Evolutionary conservation across 768 basidiomycete genomes (phyloP), one percentile per base, ranked within the genome.

Genomic region (Kwoniella europaea): DNA sequence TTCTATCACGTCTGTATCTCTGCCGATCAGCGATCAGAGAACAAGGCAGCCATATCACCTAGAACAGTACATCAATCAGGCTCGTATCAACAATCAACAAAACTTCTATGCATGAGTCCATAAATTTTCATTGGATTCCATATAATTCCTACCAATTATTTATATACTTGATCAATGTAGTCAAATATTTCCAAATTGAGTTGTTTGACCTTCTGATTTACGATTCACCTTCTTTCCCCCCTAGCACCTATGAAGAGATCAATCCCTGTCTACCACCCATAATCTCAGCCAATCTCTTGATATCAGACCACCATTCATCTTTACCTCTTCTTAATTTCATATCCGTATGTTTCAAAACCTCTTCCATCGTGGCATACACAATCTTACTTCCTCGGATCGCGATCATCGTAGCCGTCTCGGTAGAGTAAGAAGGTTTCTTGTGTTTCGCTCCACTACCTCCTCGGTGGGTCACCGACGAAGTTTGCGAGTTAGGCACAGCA

Each of bases 291-390:
- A 97, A 83, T 20, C 87, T 86, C 80, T 89, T 90, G 64, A 90
- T 84, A 13, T 84, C 86, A 18, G 83, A 84, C 95, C 95, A 98
- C 92, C 93, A 94, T 63, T 86, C 84, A 29, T 85, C 83, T 81
- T 89, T 91, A 0, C 93, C 94, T 70, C 94, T 84, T 70, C 96
- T 87, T 82, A 94, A 89, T 86, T 88, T 89, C 91, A 96, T 92
- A 84, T 99, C 95, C 24, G 96, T 92, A 59, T 93, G 90, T 69
- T 86, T 85, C 65, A 91, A 86, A 88, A 98, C 92, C 76, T 92
- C 92, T 71, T 87, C 86, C 71, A 95, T 92, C 0, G 91, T 88
- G 1, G 94, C 91, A 89, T 93, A 93, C 73, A 89, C 86, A 73
- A 98, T 86, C 44, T 88, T 85, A 61, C 91, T 90, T 22, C 91